Evolutionary conservation across 352 stramenopile genomes (phyloP).

Genomic region (Phytophthora niederhauseri): DNA sequence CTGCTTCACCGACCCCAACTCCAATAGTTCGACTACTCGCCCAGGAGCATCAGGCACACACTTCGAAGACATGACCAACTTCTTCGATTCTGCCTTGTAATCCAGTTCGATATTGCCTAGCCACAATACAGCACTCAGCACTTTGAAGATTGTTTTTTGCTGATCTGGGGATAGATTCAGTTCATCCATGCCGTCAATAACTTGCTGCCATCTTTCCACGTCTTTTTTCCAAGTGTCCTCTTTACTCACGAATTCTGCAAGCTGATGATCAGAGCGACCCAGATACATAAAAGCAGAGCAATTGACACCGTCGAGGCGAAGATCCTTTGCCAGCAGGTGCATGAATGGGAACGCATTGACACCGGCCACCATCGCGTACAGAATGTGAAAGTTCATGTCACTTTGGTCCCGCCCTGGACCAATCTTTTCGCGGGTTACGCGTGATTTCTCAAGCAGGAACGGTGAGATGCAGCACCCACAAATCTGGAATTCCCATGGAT

Average conservation of each 20-base stretch:
- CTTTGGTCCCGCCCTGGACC: background rate
- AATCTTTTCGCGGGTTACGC: slow-evolving; percentile 47
- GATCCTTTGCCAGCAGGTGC: slow-evolving; percentile 39
- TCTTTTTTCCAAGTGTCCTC: slow-evolving; percentile 62
- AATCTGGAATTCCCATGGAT: slow-evolving; percentile 64
- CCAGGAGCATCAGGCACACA: slow-evolving; percentile 16
- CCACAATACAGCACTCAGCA: slow-evolving; percentile 75
- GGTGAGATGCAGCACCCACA: slow-evolving; percentile 56
- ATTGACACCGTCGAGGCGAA: slow-evolving; percentile 44
- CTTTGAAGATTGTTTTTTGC: slow-evolving; percentile 59
- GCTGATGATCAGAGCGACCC: slow-evolving; percentile 40
- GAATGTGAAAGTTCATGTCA: slow-evolving; percentile 74
- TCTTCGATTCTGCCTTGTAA: slow-evolving; percentile 17
- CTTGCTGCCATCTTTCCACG: slow-evolving; percentile 65
- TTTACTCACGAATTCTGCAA: slow-evolving; percentile 28
- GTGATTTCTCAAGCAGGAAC: slow-evolving; percentile 73
- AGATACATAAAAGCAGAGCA: slow-evolving; percentile 63
- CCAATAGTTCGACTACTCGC: slow-evolving; percentile 45
- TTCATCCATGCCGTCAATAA: slow-evolving; percentile 54
- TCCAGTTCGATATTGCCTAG: slow-evolving; percentile 71
- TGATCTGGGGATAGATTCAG: slow-evolving; percentile 45
- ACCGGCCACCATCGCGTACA: slow-evolving; percentile 71
- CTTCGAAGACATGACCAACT: slow-evolving; percentile 36
- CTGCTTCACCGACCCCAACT: slow-evolving; percentile 28
- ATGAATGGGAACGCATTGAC: slow-evolving; percentile 52